These are phyloP conservation scores for Guillardia theta DNA, from an alignment of 78 protist genomes.

Conservation along the genomic window DNA sequence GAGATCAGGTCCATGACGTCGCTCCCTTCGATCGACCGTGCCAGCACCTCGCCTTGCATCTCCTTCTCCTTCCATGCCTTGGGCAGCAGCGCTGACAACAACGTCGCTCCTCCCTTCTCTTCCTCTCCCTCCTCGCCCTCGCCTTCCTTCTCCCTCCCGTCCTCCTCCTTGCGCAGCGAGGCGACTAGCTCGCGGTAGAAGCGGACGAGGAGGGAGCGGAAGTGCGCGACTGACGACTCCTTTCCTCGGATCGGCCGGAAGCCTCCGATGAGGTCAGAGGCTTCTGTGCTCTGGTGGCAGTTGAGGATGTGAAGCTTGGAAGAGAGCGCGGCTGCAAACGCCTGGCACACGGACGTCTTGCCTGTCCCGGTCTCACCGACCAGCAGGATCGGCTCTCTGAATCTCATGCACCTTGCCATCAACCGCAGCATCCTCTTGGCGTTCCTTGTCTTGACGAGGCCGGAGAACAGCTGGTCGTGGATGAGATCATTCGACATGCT, in stretches of 20 bases:
- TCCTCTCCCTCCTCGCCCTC: neutral
- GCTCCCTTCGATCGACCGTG: neutral
- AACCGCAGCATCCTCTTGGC: slow-evolving; percentile 79
- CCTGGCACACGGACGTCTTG: slow-evolving; percentile 94
- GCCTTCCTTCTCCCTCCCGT: neutral
- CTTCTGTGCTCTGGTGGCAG: slow-evolving; percentile 98
- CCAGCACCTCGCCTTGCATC: neutral
- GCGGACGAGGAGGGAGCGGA: neutral
- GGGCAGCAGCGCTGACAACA: neutral
- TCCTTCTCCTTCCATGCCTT: neutral
- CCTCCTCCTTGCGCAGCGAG: too few species aligned
- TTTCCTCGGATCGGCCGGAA: slow-evolving; percentile 91
- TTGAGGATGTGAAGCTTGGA: slow-evolving; percentile 81
- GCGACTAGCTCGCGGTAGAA: too few species aligned
- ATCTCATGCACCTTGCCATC: slow-evolving; percentile 72
- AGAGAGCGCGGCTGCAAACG: neutral
- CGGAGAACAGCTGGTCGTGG: neutral
- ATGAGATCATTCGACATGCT: neutral
- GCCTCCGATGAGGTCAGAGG: slow-evolving; percentile 97
- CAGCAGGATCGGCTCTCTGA: slow-evolving; percentile 92
- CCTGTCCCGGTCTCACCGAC: slow-evolving; percentile 98
- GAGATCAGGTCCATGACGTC: neutral
- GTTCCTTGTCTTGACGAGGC: slow-evolving; percentile 82
- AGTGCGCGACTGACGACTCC: too few species aligned
- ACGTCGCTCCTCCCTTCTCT: neutral